Conservation (phyloP, 1,284 basidiomycete species). For the Austroboletus niveus region DNA sequence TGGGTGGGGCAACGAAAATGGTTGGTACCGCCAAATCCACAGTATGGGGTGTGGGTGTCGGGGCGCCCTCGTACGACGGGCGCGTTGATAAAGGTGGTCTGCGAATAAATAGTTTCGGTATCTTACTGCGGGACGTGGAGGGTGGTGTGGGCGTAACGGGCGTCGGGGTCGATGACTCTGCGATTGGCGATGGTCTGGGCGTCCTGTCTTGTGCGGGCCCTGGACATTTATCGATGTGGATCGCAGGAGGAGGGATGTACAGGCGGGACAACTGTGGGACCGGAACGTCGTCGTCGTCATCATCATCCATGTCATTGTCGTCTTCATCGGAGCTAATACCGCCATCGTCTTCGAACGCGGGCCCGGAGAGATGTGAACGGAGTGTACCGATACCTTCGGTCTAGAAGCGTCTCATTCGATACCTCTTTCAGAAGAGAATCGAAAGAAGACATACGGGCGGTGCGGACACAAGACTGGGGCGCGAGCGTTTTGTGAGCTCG, state of each 20-base stretch:
- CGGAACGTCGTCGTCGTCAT: slow-evolving; percentile 23
- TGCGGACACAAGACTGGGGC: slow-evolving; percentile 68
- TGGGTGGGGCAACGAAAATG: slow-evolving; percentile 8
- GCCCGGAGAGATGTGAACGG: slow-evolving; percentile 59
- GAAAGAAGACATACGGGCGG: slow-evolving; percentile 58
- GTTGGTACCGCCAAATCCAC: slow-evolving; percentile 11
- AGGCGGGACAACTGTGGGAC: slow-evolving; percentile 25
- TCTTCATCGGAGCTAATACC: slow-evolving; percentile 65
- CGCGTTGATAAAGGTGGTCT: slow-evolving; percentile 33
- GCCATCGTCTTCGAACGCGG: slow-evolving; percentile 74
- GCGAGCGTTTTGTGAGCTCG: slow-evolving; percentile 63
- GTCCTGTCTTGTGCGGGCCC: slow-evolving; percentile 9
- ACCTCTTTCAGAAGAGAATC: background rate
- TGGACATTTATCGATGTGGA: slow-evolving; percentile 16
- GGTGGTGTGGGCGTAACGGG: slow-evolving; percentile 21
- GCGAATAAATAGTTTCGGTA: slow-evolving; percentile 40
- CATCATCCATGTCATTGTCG: slow-evolving; percentile 37
- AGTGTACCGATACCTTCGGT: slow-evolving; percentile 88
- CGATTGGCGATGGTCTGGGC: slow-evolving; percentile 26
- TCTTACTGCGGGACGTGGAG: slow-evolving; percentile 20
- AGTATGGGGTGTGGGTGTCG: slow-evolving; percentile 9
- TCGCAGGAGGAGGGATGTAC: slow-evolving; percentile 28
- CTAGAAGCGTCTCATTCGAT: slow-evolving; percentile 38
- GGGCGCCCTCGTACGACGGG: slow-evolving; percentile 27
- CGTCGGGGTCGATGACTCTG: slow-evolving; percentile 9